Evolutionary conservation across 192 early-diverging fungal species (phyloP), one percentile per base, ranked within the genome.

Genomic region (Jimgerdemannia flammicorona): DNA sequence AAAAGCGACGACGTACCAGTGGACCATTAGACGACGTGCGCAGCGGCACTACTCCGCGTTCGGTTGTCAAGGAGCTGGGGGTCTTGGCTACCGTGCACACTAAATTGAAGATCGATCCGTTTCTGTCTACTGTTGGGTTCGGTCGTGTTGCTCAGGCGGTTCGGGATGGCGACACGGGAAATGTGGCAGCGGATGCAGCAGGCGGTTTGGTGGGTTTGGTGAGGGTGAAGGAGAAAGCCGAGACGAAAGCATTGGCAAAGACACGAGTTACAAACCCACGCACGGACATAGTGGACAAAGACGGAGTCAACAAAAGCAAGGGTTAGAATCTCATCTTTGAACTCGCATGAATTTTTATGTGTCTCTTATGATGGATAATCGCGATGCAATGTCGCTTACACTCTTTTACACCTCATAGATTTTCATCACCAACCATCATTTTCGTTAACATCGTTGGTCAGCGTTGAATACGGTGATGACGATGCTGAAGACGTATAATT

Each of bases 61-160:
- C 29, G 29, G 29, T 29, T 29, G 29, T 29, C 29, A 29, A 29
- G 29, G 29, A 76, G 41, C 54, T 85, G 4, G 67, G 75, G 14
- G 19, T 67, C 29, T 70, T 75, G 4, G 72, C 74, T 3, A 49
- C 43, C 3, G 63, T 81, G 11, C 80, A 83, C 11, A 85, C 84
- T 3, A 74, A 75, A 20, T 69, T 77, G 40, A 85, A 85, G 71
- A 78, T 65, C n/a, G 84, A 85, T 74, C 84, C 84, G 4, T 85
- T 85, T 71, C 67, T 81, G 29, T 69, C 41, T 4, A 69, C 6
- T 59, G 49, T 14, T 6, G 49, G 49, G 0, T 59, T 59, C 14
- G 49, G 49, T 59, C 49, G 49, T 10, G 49, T 6, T 59, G 14
- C 14, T 10, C 49, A 59, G 49, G 49, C 49, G 14, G 49, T 14